A percentile compares a stretch with the other conserved stretches of the same genome.
phyloP scores from a whole-genome alignment of 768 basidiomycete genomes.

The Cystofilobasidium macerans region DNA sequence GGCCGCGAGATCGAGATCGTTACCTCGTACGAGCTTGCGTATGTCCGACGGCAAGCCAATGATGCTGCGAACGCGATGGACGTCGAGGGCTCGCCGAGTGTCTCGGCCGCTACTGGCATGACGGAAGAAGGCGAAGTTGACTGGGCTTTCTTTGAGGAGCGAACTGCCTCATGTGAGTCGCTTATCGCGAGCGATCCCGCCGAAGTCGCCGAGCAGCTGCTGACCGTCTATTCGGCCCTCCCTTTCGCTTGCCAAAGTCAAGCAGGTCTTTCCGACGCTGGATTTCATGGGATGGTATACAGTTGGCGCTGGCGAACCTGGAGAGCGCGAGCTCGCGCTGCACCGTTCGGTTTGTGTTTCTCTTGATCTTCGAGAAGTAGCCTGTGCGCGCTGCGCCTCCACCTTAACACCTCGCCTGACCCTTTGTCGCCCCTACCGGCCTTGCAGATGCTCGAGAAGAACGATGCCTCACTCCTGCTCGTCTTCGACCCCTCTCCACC shows the following conservation, averaged over 20 bases:
- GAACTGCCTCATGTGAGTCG: conserved; percentile 92
- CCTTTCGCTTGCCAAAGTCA: too few relatives aligned
- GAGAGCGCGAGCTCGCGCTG: conserved; percentile 61
- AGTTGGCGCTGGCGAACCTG: conserved; percentile 56
- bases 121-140: conserved; percentile 46
- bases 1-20: conserved; percentile 94
- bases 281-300: conserved; percentile 99
- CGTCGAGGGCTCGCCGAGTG: conserved; percentile 17
- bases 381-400: neutral
- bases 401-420: neutral
- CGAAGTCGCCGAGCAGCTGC: too few relatives aligned
- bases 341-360: conserved; percentile 45
- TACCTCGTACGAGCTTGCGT: conserved; percentile 85
- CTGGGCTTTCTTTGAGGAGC: conserved; percentile 64
- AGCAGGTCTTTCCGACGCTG: conserved; percentile 93
- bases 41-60: conserved; percentile 29
- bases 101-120: neutral
- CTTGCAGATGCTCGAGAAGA: conserved; percentile 76
- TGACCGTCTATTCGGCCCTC: too few relatives aligned
- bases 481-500: conserved; percentile 12
- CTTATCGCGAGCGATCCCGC: too few relatives aligned
- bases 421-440: too few relatives aligned
- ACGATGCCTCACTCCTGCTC: conserved; percentile 80
- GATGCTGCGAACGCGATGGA: conserved; percentile 35
- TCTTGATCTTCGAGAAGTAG: neutral